phyloP scores from a whole-genome alignment of 148 eudicot genomes.

The Amaranthus cruentus region DNA sequence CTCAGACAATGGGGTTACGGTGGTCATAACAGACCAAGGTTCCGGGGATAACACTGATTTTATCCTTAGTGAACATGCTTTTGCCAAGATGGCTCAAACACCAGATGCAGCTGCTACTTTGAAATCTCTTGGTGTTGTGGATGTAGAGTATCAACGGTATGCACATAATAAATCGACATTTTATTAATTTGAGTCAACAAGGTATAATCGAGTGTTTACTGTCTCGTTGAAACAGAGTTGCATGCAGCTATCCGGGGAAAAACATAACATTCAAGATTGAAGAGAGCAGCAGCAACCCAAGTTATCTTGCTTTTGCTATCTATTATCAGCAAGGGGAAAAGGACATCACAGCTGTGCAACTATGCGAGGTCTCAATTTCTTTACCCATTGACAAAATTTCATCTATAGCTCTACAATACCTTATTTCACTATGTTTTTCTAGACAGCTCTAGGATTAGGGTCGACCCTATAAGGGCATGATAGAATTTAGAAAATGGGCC shows the following conservation, averaged over 20 bases:
- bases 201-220: not conserved
- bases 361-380: constrained; percentile 54
- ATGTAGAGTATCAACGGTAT: constrained; percentile 71
- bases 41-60: constrained; percentile 52
- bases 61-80: constrained; percentile 61
- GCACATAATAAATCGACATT: not conserved
- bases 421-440: not conserved
- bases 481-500: too few species aligned
- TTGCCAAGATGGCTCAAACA: constrained; percentile 59
- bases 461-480: too few species aligned
- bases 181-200: too few species aligned
- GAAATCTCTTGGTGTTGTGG: constrained; percentile 50
- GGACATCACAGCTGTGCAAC: constrained; percentile 73
- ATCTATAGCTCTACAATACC: not conserved
- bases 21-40: constrained; percentile 66
- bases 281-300: constrained; percentile 63
- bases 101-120: constrained; percentile 46
- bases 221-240: constrained; percentile 38
- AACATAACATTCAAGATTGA: constrained; percentile 71
- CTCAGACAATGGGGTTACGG: constrained; percentile 60
- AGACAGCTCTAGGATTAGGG: too few species aligned
- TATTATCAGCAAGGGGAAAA: constrained; percentile 69
- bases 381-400: not conserved
- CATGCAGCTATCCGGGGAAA: constrained; percentile 65
- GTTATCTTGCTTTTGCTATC: constrained; percentile 65